These are phyloP conservation scores for Lasiodiplodia theobromae DNA, from an alignment of 2,329 filamentous ascomycete species.

Conservation along the genomic window DNA sequence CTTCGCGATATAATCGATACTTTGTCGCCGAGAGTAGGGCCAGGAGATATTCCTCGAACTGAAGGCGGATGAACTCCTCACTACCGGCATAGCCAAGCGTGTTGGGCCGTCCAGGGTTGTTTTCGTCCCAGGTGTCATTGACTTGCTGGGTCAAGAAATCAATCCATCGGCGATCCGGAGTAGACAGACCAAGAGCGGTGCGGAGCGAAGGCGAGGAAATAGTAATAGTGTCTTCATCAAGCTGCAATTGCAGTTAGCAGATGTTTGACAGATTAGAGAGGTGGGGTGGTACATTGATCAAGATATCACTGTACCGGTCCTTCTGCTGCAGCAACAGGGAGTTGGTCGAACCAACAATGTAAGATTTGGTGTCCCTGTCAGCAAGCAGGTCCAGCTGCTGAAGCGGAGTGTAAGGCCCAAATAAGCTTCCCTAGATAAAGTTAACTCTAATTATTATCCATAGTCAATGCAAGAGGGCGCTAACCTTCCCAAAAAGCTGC, in stretches of 20 bases:
- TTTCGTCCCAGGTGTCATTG: constrained; percentile 94
- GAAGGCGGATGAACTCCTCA: constrained; percentile 95
- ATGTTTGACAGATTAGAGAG: too few relatives aligned
- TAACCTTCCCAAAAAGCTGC: constrained; percentile 90
- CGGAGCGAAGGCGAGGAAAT: constrained; percentile 83
- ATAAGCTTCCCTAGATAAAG: constrained; percentile 76
- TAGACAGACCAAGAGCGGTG: constrained; percentile 77
- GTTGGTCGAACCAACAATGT: constrained; percentile 96
- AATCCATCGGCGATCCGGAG: constrained; percentile 92
- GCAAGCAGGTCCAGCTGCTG: constrained; percentile 95
- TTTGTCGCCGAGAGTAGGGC: constrained; percentile 88
- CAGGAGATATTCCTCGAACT: constrained; percentile 96
- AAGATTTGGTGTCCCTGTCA: constrained; percentile 93
- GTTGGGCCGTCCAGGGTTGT: constrained; percentile 87
- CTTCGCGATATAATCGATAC: constrained; percentile 68
- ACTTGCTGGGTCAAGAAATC: constrained; percentile 93
- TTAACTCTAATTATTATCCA: not conserved
- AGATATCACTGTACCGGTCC: constrained; percentile 93
- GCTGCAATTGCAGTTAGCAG: constrained; percentile 45
- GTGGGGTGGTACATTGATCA: constrained; percentile 72
- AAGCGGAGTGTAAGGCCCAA: constrained; percentile 94
- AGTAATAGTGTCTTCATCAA: constrained; percentile 86
- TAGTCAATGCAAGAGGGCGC: not conserved
- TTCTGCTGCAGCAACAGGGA: constrained; percentile 91
- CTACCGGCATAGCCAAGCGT: constrained; percentile 94